A percentile compares a stretch with the other conserved stretches of the same genome.
phyloP scores from a whole-genome alignment of 768 basidiomycete genomes.

The Tulasnella calospora region DNA sequence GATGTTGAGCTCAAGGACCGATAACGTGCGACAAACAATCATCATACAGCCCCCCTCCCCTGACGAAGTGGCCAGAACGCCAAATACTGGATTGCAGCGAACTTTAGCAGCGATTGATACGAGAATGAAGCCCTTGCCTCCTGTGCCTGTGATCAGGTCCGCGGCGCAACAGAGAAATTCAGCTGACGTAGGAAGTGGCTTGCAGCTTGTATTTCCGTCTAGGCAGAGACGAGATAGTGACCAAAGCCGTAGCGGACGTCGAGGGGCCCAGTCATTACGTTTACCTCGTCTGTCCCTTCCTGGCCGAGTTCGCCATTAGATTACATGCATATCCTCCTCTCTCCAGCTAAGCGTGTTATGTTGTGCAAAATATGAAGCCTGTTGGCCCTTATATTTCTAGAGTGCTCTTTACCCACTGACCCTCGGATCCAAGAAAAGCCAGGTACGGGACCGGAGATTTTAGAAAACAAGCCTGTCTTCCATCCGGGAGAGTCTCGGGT shows the following conservation, averaged over 20 bases:
- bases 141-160: neutral
- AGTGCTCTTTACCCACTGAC: too few relatives aligned
- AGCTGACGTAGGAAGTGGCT: neutral
- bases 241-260: neutral
- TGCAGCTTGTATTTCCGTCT: neutral
- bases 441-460: too few relatives aligned
- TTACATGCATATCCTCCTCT: too few relatives aligned
- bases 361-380: too few relatives aligned
- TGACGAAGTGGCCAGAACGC: neutral
- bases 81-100: neutral
- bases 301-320: neutral
- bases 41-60: neutral
- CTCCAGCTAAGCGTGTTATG: too few relatives aligned
- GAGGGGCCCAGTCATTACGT: neutral
- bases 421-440: too few relatives aligned
- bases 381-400: too few relatives aligned
- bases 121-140: neutral
- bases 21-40: neutral
- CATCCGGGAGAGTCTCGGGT: too few relatives aligned
- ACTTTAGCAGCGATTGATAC: neutral
- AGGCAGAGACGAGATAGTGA: neutral
- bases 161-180: neutral
- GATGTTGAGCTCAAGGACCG: neutral
- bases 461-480: too few relatives aligned
- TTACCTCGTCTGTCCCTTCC: neutral